Conservation (phyloP, 108 stramenopile genomes). For the Conticribra weissflogii region DNA sequence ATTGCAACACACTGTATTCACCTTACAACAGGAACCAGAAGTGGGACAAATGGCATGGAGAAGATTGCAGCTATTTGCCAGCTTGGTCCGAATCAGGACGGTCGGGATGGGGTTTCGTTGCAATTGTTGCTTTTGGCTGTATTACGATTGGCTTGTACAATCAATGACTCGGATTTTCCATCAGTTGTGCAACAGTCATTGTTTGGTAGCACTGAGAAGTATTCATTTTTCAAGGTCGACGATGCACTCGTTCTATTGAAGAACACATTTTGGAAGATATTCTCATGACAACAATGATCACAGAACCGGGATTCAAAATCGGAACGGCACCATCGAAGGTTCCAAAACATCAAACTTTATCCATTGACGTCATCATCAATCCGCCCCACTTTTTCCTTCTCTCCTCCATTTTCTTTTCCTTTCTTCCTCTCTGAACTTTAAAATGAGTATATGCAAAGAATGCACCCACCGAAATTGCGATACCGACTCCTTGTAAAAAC, state of each 20-base stretch:
- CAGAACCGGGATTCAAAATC: no score
- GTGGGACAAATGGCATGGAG: constrained; percentile 55
- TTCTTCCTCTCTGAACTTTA: constrained; percentile 32
- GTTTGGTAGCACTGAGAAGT: no score
- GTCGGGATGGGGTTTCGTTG: not conserved
- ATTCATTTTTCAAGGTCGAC: no score
- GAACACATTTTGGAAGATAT: no score
- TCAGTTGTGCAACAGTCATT: no score
- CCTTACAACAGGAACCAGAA: constrained; percentile 72
- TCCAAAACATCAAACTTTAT: not conserved
- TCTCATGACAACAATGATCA: no score
- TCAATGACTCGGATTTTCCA: no score
- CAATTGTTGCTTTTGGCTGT: not conserved
- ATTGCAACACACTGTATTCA: constrained; percentile 60
- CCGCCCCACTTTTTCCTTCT: constrained; percentile 34
- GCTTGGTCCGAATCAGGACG: constrained; percentile 17
- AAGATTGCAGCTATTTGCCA: constrained; percentile 40
- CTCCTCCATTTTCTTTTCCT: constrained; percentile 28
- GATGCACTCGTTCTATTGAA: no score
- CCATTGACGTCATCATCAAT: constrained; percentile 1
- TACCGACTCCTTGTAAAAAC: constrained; percentile 52
- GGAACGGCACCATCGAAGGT: no score
- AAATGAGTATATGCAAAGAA: constrained; percentile 68
- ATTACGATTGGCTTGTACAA: no score
- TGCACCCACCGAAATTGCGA: constrained; percentile 51